Evolutionary conservation across 1,284 basidiomycete species (phyloP), one percentile per base, ranked within the genome.

Genomic region (Sporisorium sorghi): DNA sequence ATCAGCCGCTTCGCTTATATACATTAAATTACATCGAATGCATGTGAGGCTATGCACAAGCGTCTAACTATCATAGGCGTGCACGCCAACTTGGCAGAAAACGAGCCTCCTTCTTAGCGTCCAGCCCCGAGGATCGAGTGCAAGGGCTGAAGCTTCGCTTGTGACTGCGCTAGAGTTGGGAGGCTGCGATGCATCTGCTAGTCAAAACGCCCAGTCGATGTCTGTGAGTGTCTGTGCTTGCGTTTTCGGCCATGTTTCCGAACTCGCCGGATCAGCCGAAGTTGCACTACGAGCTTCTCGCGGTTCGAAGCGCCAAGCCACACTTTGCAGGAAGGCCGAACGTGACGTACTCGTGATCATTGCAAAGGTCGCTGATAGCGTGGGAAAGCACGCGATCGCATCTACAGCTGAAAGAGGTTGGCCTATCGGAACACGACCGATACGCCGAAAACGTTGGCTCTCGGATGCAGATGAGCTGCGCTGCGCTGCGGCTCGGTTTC

Each of bases 191-290:
- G n/a, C n/a, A n/a, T n/a, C n/a, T n/a, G n/a, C n/a, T n/a, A n/a
- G n/a, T n/a, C n/a, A n/a, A n/a, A n/a, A n/a, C n/a, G n/a, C n/a
- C n/a, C n/a, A n/a, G n/a, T n/a, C n/a, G n/a, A n/a, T n/a, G n/a
- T n/a, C n/a, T n/a, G n/a, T n/a, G n/a, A n/a, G n/a, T n/a, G n/a
- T n/a, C n/a, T n/a, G n/a, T n/a, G n/a, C n/a, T 3, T 11, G 32
- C 32, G 32, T 33, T 14, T 33, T 33, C 47, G 47, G 47, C 9
- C 33, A 19, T n/a, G 28, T 2, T 23, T 12, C 47, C 47, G 30
- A 49, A 21, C 32, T 49, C 30, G 47, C 30, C 47, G 47, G 47
- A 21, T 15, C n/a, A 33, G 47, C 47, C 47, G 47, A 49, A 24
- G 17, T 11, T n/a, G 26, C 21, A 11, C 21, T 6, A 23, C 12